These are phyloP conservation scores for Intubia oerlemansii DNA, from an alignment of 2,329 filamentous ascomycete genomes.

Conservation along the genomic window DNA sequence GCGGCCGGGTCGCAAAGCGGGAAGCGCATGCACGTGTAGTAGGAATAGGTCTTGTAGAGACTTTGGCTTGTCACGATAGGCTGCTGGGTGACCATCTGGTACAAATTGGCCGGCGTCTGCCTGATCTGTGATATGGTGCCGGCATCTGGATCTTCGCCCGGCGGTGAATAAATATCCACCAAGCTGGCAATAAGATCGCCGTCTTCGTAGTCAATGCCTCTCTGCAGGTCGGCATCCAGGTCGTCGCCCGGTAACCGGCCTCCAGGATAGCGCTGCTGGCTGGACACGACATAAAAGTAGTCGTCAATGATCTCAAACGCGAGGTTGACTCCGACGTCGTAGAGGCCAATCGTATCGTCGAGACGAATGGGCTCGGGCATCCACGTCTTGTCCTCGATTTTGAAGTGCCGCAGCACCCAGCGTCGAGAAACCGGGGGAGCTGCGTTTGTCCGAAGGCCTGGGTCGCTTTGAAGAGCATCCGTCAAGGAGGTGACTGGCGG, in stretches of 20 bases:
- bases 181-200: too few relatives aligned
- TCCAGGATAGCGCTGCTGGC: conserved; percentile 22
- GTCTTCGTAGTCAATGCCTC: neutral
- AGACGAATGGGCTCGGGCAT: conserved; percentile 26
- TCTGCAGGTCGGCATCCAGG: neutral
- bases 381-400: conserved; percentile 20
- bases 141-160: too few relatives aligned
- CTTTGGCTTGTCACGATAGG: too few relatives aligned
- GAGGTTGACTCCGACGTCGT: conserved; percentile 42
- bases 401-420: conserved; percentile 38
- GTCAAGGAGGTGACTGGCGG: too few relatives aligned
- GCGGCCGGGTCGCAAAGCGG: conserved; percentile 22
- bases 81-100: too few relatives aligned
- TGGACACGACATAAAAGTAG: conserved; percentile 50
- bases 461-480: too few relatives aligned
- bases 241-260: too few relatives aligned
- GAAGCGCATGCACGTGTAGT: conserved; percentile 46
- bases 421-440: too few relatives aligned
- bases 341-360: conserved; percentile 33
- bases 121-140: too few relatives aligned
- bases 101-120: too few relatives aligned
- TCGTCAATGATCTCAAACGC: conserved; percentile 48
- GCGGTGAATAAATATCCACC: too few relatives aligned
- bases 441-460: too few relatives aligned
- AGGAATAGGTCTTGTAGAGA: conserved; percentile 29